Evolutionary conservation across 495 filamentous ascomycete genomes (phyloP).

Genomic region (Penicillium antarcticum): DNA sequence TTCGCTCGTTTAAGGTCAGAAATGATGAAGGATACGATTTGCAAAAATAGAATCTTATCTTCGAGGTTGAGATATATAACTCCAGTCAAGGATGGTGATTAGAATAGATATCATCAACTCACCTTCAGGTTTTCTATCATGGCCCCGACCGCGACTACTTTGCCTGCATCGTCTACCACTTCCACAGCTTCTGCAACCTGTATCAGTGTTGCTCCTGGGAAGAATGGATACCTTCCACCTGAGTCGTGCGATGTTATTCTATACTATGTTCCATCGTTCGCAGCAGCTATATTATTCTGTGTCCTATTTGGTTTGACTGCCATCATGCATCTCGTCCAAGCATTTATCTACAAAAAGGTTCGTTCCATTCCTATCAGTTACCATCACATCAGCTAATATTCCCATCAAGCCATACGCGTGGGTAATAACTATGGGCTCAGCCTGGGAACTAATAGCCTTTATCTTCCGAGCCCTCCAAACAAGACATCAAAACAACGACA

Average conservation of each 20-base stretch:
- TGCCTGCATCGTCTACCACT: not conserved
- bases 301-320: slow-evolving; percentile 31
- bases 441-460: slow-evolving; percentile 45
- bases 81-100: too few species aligned
- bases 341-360: slow-evolving; percentile 25
- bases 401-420: slow-evolving; percentile 43
- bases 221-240: slow-evolving; percentile 33
- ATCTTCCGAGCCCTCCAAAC: slow-evolving; percentile 29
- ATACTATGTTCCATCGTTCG: slow-evolving; percentile 29
- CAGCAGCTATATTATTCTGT: slow-evolving; percentile 33
- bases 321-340: slow-evolving; percentile 32
- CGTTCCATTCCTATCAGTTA: not conserved
- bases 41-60: not conserved
- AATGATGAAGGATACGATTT: not conserved
- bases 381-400: not conserved
- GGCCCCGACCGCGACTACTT: not conserved
- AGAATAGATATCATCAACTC: too few species aligned
- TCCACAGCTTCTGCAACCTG: slow-evolving; percentile 15
- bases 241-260: slow-evolving; percentile 25
- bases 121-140: not conserved
- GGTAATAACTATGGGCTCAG: slow-evolving; percentile 50
- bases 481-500: slow-evolving; percentile 15
- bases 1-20: not conserved
- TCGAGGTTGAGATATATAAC: too few species aligned
- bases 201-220: slow-evolving; percentile 19